phyloP scores from a whole-genome alignment of 1,284 basidiomycete species.

The Boletus semigastroideus region DNA sequence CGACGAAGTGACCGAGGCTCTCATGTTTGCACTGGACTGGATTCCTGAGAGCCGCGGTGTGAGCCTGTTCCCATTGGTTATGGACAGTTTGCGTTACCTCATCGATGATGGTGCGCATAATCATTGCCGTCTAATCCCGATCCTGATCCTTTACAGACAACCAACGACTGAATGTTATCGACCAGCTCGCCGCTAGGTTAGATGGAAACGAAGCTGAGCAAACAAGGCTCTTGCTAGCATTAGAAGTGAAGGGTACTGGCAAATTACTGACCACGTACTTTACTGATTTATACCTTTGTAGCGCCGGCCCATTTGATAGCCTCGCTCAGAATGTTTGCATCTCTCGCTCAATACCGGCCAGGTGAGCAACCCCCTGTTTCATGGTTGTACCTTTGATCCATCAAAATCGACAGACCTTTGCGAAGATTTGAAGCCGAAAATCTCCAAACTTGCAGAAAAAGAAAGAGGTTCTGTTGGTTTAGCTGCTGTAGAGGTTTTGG shows the following conservation, averaged over 20 bases:
- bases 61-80: slow-evolving; percentile 1
- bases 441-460: neutral
- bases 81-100: slow-evolving; percentile 3
- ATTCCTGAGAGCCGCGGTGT: neutral
- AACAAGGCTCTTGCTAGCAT: neutral
- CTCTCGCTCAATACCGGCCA: neutral
- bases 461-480: neutral
- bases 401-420: neutral
- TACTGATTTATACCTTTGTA: neutral
- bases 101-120: slow-evolving; percentile 3
- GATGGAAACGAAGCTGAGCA: neutral
- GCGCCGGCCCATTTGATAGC: slow-evolving; percentile 2
- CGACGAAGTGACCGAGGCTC: neutral
- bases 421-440: neutral
- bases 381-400: neutral
- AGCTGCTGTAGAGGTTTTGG: slow-evolving; percentile 4
- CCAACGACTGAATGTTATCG: neutral
- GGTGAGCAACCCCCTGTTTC: neutral
- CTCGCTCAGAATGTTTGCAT: slow-evolving; percentile 5
- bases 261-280: neutral
- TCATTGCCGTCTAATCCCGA: neutral
- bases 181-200: neutral
- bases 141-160: neutral
- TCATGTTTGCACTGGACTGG: slow-evolving; percentile 1
- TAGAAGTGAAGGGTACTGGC: slow-evolving; percentile 5